Percentiles rank a stretch among this genome's conserved stretches.
These are phyloP conservation scores for Mariannaea sp. DNA, from an alignment of 2,329 filamentous ascomycete species.

Conservation along the genomic window DNA sequence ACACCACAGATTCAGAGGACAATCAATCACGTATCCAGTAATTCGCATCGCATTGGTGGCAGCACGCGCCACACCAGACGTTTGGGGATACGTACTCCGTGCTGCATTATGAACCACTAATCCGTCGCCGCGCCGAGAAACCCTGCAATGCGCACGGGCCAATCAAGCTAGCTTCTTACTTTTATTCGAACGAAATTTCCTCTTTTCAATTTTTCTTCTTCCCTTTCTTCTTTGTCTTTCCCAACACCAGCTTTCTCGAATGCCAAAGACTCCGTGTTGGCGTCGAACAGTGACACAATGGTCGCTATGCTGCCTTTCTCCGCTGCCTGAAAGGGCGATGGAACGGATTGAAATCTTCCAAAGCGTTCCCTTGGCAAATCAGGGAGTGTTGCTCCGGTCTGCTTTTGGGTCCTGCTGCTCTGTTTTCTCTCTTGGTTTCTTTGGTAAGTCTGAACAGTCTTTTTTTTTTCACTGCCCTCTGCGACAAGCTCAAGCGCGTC, in stretches of 20 bases:
- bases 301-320: background rate
- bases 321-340: background rate
- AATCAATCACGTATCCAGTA: too few relatives aligned
- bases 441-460: conserved; percentile 31
- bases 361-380: too few relatives aligned
- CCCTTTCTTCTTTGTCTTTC: conserved; percentile 25
- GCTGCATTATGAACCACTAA: too few relatives aligned
- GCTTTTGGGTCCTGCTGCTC: too few relatives aligned
- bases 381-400: too few relatives aligned
- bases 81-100: background rate
- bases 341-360: too few relatives aligned
- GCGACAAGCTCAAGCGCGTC: conserved; percentile 19
- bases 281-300: background rate
- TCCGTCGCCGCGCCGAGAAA: conserved; percentile 13
- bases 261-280: background rate
- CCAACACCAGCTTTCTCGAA: conserved; percentile 22
- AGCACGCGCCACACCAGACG: conserved; percentile 20
- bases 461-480: background rate
- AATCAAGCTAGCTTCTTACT: conserved; percentile 20
- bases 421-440: background rate
- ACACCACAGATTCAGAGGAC: too few relatives aligned
- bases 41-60: background rate
- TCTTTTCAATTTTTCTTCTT: conserved; percentile 27
- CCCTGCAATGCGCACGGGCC: conserved; percentile 32
- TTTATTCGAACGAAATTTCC: conserved; percentile 34